Percentiles rank a stretch among this genome's conserved stretches.
These are phyloP conservation scores for Ordospora pajunii DNA, from an alignment of 371 early-diverging fungal species.

Conservation along the genomic window DNA sequence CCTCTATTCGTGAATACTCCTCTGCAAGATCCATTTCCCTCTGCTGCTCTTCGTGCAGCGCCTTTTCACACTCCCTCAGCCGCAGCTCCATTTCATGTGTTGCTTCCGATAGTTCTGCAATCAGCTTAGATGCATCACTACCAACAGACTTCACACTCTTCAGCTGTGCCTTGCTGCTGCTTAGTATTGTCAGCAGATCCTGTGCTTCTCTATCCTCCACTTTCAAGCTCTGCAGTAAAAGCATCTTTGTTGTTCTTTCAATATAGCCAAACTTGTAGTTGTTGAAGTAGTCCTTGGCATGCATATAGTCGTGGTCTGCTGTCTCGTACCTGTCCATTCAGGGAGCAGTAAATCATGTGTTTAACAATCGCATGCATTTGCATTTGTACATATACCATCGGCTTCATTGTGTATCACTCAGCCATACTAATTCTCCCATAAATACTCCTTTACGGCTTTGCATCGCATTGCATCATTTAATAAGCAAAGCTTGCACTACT, in stretches of 20 bases:
- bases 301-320: slow-evolving; percentile 52
- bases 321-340: slow-evolving; percentile 34
- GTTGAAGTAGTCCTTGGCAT: slow-evolving; percentile 53
- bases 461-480: no score
- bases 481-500: no score
- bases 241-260: slow-evolving; percentile 49
- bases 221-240: slow-evolving; percentile 42
- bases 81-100: slow-evolving; percentile 1
- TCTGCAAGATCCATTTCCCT: neutral
- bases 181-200: slow-evolving; percentile 21
- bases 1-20: slow-evolving; percentile 10
- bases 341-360: neutral
- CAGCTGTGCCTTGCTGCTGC: slow-evolving; percentile 34
- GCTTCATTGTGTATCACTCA: neutral
- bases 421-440: neutral
- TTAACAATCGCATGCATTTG: neutral
- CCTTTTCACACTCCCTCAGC: neutral
- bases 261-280: slow-evolving; percentile 54
- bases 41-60: neutral
- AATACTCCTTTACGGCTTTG: no score
- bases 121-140: slow-evolving; percentile 29
- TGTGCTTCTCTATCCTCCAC: neutral
- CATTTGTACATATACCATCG: neutral
- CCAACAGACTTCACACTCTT: slow-evolving; percentile 41
- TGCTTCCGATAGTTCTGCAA: slow-evolving; percentile 24